Evolutionary conservation across 306 rosid species (phyloP).

Genomic region (Vigna reflexopilosa): DNA sequence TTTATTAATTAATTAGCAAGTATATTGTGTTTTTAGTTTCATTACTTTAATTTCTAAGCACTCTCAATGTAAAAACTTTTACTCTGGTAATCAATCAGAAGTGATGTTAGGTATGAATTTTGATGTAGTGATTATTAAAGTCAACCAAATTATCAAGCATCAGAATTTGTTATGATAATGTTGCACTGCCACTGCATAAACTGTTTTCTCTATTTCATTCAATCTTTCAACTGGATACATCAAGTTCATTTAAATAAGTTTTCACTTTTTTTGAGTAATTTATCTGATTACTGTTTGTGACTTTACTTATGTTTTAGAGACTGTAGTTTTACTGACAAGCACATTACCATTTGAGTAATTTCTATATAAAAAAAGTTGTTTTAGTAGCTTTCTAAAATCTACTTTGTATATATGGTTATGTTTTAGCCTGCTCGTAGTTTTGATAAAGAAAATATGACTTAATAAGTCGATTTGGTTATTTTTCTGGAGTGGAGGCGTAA

Average conservation of each 20-base stretch:
- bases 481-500: background rate
- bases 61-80: background rate
- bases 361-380: background rate
- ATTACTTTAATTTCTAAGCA: background rate
- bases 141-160: background rate
- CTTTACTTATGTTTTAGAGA: background rate
- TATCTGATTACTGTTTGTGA: background rate
- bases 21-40: conserved; percentile 25
- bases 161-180: background rate
- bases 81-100: background rate
- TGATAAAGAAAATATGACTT: background rate
- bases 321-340: background rate
- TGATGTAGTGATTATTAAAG: too few relatives aligned
- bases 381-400: conserved; percentile 17
- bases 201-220: background rate
- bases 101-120: background rate
- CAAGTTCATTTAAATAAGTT: background rate
- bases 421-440: conserved; percentile 8
- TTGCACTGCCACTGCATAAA: background rate
- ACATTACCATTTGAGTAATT: background rate
- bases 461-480: conserved; percentile 2
- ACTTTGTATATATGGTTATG: conserved; percentile 16
- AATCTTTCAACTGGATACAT: conserved; percentile 30
- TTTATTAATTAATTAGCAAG: background rate
- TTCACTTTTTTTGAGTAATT: background rate